Evolutionary conservation across 2,329 filamentous ascomycete species (phyloP), one percentile per base, ranked within the genome.

Genomic region (Sclerotinia borealis): DNA sequence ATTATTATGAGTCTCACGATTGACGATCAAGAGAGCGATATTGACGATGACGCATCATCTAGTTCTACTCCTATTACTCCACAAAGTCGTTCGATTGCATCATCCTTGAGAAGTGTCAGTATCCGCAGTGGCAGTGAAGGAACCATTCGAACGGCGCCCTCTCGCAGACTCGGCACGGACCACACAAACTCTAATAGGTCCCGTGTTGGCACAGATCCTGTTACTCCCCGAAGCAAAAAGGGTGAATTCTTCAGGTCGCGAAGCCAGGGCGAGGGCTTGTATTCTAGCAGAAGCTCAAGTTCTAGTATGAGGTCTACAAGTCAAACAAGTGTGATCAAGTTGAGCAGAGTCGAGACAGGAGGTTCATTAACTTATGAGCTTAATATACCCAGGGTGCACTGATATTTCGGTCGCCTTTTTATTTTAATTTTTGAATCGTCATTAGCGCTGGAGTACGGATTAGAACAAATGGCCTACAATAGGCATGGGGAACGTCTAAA

Each of bases 311-410:
- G 68, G 27, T 72, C 72, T 3, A 64, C 50, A 11, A 70, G 69
- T 52, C 70, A 73, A 45, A 64, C 66, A 10, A 74, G 72, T 59
- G 71, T 74, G 39, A 72, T 74, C 27, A 70, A 68, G 50, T 61
- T 74, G 49, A 71, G 66, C 48, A 64, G 60, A 45, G 56, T 67
- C 39, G 66, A 71, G 52, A 68, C 70, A 15, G 64, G 68, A 19
- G 67, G 66, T 1, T 63, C 64, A 31, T 63, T 72, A 52, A 70
- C 71, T 64, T 74, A 74, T 63, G 69, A 66, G 27, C 63, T 73
- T n/a, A 67, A 59, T 43, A 59, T 71, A 49, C 68, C 71, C 11
- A 45, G 65, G 63, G 47, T 63, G 17, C 58, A 64, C 58, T 68
- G 56, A 67, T 56, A n/a, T 27, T 19, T 54, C 17, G 19, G 54